Evolutionary conservation across 805 yeast genomes (phyloP), one percentile per base, ranked within the genome.

Genomic region (Grigorovia jiainica): DNA sequence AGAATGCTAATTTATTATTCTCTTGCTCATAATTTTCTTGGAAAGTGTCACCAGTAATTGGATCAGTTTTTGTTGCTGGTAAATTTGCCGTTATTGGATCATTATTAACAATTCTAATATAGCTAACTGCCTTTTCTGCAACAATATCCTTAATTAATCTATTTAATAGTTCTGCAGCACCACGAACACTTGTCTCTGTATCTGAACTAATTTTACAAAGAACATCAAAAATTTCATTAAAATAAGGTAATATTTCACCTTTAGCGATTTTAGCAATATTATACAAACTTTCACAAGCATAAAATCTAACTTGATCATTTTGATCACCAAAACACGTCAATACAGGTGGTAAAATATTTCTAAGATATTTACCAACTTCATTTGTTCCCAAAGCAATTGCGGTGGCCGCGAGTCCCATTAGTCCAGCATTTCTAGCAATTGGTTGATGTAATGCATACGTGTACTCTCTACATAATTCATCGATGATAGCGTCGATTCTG

Each of bases 251-350:
- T 18, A 92, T 85, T 62, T 92, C 97, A 23, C 97, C 97, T 51
- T 95, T 79, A 3, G 97, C 95, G 17, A 92, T 94, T 57, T 92
- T 92, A 37, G 97, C 95, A 36, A 92, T 89, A 63, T 92, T 92
- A 63, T 92, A 92, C 46, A 92, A 70, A 38, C 95, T 82, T 57
- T 92, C 98, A 65, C 97, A 92, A 0, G 98, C 97, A 60, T 87
- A 92, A 55, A 92, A 92, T 42, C 98, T 72, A 7, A 92, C 98
- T 50, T 95, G 76, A n/a, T 95, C 90, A 60, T 92, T 96, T 46
- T 92, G 95, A 56, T 92, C 98, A 39, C 95, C 90, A 60, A 92
- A 92, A 45, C 97, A 90, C 0, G 96, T 90, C 52, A 92, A 68
- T 11, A 92, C 95, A 0, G 98, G 97, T 47, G 86, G 92, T 47